Base-by-base conservation (phyloP, 1,284 basidiomycete species). In the Sanghuangporus weigelae region DNA sequence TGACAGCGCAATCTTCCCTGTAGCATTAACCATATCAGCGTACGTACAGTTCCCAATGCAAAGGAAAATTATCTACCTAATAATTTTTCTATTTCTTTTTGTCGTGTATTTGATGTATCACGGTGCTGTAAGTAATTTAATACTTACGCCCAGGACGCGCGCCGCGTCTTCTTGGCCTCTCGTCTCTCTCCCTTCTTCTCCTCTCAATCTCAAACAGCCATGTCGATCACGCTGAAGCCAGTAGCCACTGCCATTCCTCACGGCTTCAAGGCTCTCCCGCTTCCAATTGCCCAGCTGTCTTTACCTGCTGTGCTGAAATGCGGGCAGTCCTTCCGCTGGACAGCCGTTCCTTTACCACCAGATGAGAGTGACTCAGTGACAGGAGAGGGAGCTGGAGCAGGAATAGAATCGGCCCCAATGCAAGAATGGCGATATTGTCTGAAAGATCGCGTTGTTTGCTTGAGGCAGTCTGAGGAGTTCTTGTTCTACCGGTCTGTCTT, bases 311-410 rank as follows among this genome's bases (percentile, higher is more conserved):
- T 92, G 8, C 77, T 93, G 8, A 87, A 84, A 72, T 92, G 88
- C 65, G 90, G 90, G 1, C 90, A 93, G 70, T 90, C 89, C 2
- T 93, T 93, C 72, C 85, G 91, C 38, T 93, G 91, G 91, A 78
- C 78, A 26, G 77, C 77, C n/a, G 75, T 82, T 63, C 78, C 81
- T 49, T 73, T 86, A 11, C 35, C 71, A 14, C 51, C 66, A 23
- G 61, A 63, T n/a, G 67, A 67, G 42, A 58, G 67, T 12, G 31
- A 57, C 6, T 38, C 62, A 26, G 59, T 66, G 44, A 7, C 19
- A 3, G 21, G 26, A 35, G 14, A 14, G 2, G 12, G 8, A 14
- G 19, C 10, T 26, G 44, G 66, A 16, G 57, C 63, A 5, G 39
- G 58, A n/a, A 46, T 40, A n/a, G 42, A 44, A 2, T 46, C 7